Evolutionary conservation across 176 grass and related monocot species (phyloP).

Genomic region (Aegilops umbellulata): DNA sequence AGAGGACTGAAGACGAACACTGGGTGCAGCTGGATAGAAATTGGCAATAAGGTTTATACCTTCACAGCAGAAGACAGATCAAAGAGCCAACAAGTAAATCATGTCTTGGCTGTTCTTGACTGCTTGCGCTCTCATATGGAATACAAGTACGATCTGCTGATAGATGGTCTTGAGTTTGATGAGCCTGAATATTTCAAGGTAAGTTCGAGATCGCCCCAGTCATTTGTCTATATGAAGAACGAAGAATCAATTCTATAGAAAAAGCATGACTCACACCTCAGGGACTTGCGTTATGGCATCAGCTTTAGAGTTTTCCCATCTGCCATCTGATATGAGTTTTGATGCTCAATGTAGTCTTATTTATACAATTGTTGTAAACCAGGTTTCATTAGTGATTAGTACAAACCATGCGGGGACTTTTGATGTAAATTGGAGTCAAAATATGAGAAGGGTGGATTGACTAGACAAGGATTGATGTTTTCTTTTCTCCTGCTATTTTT

Average conservation of each 20-base stretch:
- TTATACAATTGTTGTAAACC: background rate
- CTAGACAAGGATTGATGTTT: background rate
- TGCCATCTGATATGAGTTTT: background rate
- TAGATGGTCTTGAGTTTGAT: slow-evolving; percentile 28
- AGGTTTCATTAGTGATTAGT: background rate
- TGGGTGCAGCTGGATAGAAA: slow-evolving; percentile 65
- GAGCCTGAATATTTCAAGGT: background rate
- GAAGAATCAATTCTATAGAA: background rate
- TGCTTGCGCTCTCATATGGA: slow-evolving; percentile 46
- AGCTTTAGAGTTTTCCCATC: background rate
- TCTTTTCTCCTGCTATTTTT: background rate
- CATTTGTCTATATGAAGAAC: slow-evolving; percentile 3
- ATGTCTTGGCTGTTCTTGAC: slow-evolving; percentile 36
- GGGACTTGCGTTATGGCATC: background rate
- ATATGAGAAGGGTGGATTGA: background rate
- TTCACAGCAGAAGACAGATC: slow-evolving; percentile 50
- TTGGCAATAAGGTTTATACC: slow-evolving; percentile 42
- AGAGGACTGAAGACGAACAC: slow-evolving; percentile 46
- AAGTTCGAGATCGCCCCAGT: background rate
- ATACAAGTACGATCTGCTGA: slow-evolving; percentile 16
- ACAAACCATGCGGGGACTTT: background rate
- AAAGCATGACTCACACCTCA: background rate
- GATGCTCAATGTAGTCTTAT: background rate
- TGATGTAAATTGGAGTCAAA: background rate
- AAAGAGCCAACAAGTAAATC: slow-evolving; percentile 31